phyloP scores from a whole-genome alignment of 306 rosid species.

The Cicer chorassanicum region DNA sequence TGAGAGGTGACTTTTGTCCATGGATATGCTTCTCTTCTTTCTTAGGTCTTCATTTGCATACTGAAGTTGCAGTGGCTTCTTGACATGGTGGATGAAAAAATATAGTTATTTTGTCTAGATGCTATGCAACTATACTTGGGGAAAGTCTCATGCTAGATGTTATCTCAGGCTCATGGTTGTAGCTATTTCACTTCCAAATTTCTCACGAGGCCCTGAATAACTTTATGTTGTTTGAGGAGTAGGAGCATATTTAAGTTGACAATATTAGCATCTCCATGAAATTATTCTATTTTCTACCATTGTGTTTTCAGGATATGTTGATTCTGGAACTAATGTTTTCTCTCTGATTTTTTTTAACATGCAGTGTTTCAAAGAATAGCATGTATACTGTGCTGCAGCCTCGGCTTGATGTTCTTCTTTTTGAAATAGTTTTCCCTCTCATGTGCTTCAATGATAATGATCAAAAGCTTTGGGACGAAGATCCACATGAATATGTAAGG shows the following conservation, averaged over 20 bases:
- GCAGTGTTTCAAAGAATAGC: conserved; percentile 89
- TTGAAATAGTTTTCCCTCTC: conserved; percentile 91
- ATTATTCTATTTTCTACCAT: conserved; percentile 21
- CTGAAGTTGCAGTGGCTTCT: conserved; percentile 17
- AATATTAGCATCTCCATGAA: conserved; percentile 20
- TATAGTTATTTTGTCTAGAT: conserved; percentile 25
- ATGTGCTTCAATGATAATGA: conserved; percentile 94
- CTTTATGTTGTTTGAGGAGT: background rate
- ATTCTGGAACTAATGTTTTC: conserved; percentile 20
- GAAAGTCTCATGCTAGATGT: background rate
- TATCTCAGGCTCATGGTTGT: background rate
- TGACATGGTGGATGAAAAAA: background rate
- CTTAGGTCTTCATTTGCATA: background rate
- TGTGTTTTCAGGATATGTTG: conserved; percentile 23
- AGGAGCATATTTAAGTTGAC: conserved; percentile 1
- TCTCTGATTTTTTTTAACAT: conserved; percentile 37
- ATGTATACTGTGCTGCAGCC: conserved; percentile 89
- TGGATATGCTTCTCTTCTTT: background rate
- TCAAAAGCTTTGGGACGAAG: conserved; percentile 97
- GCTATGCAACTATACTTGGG: conserved; percentile 19
- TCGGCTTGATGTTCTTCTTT: conserved; percentile 85
- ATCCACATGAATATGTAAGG: conserved; percentile 96
- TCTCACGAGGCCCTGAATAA: background rate
- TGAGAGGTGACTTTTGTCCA: background rate
- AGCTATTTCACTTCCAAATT: conserved; percentile 20